phyloP scores from a whole-genome alignment of 768 basidiomycete genomes.

The Tremella fuciformis region DNA sequence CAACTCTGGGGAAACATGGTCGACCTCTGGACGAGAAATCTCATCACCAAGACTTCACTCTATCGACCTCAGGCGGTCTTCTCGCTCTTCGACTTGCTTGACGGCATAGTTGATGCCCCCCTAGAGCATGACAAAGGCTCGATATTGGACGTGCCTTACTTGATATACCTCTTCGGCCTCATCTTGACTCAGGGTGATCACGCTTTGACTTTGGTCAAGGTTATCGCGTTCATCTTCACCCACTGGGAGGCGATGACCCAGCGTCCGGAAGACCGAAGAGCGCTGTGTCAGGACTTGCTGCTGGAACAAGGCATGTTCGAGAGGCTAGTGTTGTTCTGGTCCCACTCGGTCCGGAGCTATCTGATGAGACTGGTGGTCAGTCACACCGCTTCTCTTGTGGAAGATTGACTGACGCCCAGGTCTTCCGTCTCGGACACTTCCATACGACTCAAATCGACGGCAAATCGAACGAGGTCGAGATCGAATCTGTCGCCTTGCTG shows the following conservation, averaged over 20 bases:
- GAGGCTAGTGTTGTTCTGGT: constrained; percentile 54
- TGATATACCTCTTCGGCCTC: constrained; percentile 51
- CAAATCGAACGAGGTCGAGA: constrained; percentile 43
- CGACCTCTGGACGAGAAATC: constrained; percentile 52
- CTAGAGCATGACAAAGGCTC: constrained; percentile 31
- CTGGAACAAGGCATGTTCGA: constrained; percentile 53
- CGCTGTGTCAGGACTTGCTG: constrained; percentile 52
- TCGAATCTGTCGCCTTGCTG: constrained; percentile 50
- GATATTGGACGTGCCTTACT: constrained; percentile 52
- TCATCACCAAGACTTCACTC: constrained; percentile 53
- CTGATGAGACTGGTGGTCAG: constrained; percentile 53
- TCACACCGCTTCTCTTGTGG: constrained; percentile 1
- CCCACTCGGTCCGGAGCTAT: constrained; percentile 50
- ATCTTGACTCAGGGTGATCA: constrained; percentile 54
- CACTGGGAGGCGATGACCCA: constrained; percentile 53
- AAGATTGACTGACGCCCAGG: constrained; percentile 19
- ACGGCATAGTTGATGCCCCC: constrained; percentile 53
- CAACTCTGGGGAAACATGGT: constrained; percentile 52
- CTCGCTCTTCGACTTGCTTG: constrained; percentile 54
- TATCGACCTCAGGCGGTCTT: constrained; percentile 55
- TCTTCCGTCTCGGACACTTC: constrained; percentile 54
- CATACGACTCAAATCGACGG: constrained; percentile 43
- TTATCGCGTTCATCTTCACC: constrained; percentile 54
- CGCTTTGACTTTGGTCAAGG: constrained; percentile 54
- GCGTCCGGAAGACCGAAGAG: constrained; percentile 48